Evolutionary conservation across 1,139 yeast genomes (phyloP).

Genomic region (Debaryomyces udenii): DNA sequence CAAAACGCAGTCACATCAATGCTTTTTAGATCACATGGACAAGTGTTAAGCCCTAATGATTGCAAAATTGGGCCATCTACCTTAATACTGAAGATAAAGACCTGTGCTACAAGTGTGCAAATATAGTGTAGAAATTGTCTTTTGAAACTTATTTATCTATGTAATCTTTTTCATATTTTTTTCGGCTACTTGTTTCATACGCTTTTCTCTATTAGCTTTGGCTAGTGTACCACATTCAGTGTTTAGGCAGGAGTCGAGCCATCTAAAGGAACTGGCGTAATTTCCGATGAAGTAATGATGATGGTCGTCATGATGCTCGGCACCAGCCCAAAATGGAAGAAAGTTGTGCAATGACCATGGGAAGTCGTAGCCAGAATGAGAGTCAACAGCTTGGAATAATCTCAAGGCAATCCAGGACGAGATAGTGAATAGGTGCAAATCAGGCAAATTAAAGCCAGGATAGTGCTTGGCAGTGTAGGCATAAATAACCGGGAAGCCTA

Average conservation of each 20-base stretch:
- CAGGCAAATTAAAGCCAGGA: slow-evolving; percentile 54
- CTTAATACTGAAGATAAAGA: too few species aligned
- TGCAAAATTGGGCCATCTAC: slow-evolving; percentile 1
- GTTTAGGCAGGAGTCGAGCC: slow-evolving; percentile 84
- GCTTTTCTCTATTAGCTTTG: slow-evolving; percentile 60
- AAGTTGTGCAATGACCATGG: slow-evolving; percentile 94
- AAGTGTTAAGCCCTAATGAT: slow-evolving; percentile 9
- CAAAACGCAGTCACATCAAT: slow-evolving; percentile 4
- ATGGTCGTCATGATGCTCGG: slow-evolving; percentile 96
- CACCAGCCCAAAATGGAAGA: slow-evolving; percentile 97
- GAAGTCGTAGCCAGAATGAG: slow-evolving; percentile 96
- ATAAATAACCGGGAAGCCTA: slow-evolving; percentile 81
- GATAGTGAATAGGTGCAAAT: slow-evolving; percentile 82
- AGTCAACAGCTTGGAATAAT: slow-evolving; percentile 91
- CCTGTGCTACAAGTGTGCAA: too few species aligned
- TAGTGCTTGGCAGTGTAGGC: slow-evolving; percentile 36
- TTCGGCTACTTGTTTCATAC: slow-evolving; percentile 56
- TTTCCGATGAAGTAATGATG: slow-evolving; percentile 93
- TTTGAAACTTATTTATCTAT: too few species aligned
- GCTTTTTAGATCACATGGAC: too few species aligned
- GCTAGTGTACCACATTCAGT: slow-evolving; percentile 84
- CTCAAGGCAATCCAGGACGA: slow-evolving; percentile 86
- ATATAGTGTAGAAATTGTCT: not conserved
- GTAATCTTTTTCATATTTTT: slow-evolving; percentile 10
- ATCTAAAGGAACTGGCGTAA: slow-evolving; percentile 90